A percentile compares a stretch with the other conserved stretches of the same genome.
Conservation (phyloP, 164 flowering plant genomes). For the Dillenia turbinata region DNA sequence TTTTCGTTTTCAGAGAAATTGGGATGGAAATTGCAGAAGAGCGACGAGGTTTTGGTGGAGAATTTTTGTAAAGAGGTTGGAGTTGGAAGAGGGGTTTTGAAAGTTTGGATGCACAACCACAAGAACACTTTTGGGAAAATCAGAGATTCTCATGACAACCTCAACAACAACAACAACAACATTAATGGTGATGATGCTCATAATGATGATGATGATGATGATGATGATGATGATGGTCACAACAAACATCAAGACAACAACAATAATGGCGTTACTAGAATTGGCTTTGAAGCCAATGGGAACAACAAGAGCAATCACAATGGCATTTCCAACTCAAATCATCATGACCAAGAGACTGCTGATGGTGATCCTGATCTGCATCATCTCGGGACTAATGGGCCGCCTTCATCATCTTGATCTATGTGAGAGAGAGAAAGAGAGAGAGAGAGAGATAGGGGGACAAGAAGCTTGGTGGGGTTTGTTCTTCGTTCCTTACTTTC, state of each 20-base stretch:
- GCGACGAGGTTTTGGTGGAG: slow-evolving; percentile 41
- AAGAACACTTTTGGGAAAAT: slow-evolving; percentile 40
- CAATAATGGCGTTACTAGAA: neutral
- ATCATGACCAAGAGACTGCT: neutral
- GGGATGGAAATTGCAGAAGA: slow-evolving; percentile 73
- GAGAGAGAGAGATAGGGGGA: no score
- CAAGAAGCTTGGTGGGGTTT: no score
- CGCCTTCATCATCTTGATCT: slow-evolving; percentile 41
- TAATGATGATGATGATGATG: no score
- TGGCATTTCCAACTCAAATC: neutral
- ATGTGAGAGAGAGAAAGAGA: neutral
- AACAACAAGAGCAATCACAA: slow-evolving; percentile 1
- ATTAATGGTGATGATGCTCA: neutral
- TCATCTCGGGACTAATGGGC: slow-evolving; percentile 22
- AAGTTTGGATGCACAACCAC: slow-evolving; percentile 92
- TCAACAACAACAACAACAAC: slow-evolving; percentile 8
- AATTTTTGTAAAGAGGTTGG: slow-evolving; percentile 71
- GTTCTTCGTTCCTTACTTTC: no score
- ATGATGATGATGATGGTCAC: neutral
- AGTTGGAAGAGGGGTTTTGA: slow-evolving; percentile 47
- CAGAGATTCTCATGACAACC: neutral
- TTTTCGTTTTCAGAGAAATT: slow-evolving; percentile 48
- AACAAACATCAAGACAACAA: neutral
- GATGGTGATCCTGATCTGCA: slow-evolving; percentile 7
- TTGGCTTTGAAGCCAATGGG: no score